Percentiles rank a stretch among this genome's conserved stretches.
Evolutionary conservation across 495 filamentous ascomycete genomes (phyloP).

Genomic region (Podospora comata): DNA sequence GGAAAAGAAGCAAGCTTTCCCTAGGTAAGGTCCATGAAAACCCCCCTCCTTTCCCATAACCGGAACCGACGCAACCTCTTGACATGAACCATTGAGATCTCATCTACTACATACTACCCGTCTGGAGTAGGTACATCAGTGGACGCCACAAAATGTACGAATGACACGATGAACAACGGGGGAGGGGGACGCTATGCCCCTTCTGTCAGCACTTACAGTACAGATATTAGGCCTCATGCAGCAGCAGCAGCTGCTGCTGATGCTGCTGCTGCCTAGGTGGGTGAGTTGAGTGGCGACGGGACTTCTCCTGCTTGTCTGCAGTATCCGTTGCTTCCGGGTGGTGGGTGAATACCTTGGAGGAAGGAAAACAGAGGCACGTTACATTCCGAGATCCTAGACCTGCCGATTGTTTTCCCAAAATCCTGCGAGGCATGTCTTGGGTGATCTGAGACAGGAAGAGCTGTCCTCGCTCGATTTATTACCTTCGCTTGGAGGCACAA

Average conservation of each 20-base stretch:
- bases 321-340: background rate
- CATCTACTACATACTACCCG: background rate
- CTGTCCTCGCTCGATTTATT: background rate
- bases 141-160: background rate
- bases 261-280: no score
- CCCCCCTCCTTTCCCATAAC: background rate
- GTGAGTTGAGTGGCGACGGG: no score
- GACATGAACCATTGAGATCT: background rate
- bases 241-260: background rate
- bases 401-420: no score
- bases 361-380: background rate
- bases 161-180: background rate
- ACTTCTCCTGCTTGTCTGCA: no score
- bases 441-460: conserved; percentile 7
- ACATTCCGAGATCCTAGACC: background rate
- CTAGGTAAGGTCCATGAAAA: no score
- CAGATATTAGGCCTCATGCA: background rate
- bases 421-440: background rate
- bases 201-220: background rate
- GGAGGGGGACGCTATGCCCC: background rate
- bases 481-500: background rate
- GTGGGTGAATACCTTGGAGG: background rate
- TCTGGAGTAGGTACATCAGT: background rate
- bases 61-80: background rate
- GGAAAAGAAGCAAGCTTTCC: no score